Base-by-base conservation (phyloP, 805 yeast species). In the Zygoascus flipseniorum region DNA sequence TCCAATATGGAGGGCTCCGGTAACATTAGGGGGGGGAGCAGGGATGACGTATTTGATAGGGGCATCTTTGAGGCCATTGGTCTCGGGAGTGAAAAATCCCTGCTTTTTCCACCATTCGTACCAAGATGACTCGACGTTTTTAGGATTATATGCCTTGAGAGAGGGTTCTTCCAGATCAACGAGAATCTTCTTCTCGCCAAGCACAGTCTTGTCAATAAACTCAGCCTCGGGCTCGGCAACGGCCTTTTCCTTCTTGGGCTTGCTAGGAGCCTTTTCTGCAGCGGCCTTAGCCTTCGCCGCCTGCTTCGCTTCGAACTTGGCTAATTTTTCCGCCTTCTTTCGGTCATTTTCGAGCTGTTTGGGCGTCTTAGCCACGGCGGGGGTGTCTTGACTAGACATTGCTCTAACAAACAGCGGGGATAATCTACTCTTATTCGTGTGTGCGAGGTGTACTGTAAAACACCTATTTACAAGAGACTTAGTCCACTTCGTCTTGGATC, bases 1-100 rank as follows among this genome's bases (percentile, higher is more conserved):
- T 62, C 99, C 99, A 71, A 93, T 93, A 72, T 93, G 99, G 62
- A 93, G 78, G 47, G 98, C 97, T 73, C 99, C 99, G 48, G 99
- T 93, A 59, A 93, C 96, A 70, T 93, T 93, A 67, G 99, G 99
- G 58, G 99, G 99, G 42, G 99, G 99, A n/a, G 96, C 93, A 42
- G 98, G 97, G 64, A 93, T 88, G 58, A 85, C 78, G 72, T 92
- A 93, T 18, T 77, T 67, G 62, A 98, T 98, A 65, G 82, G 90
- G 44, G 93, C 86, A 67, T 84, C 84, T 60, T 80, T 65, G 47
- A 82, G 72, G 47, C 97, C 97, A 65, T 83, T 83, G 54, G 73
- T 77, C 67, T 87, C 86, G 18, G 99, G 99, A 71, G 85, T 84
- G 65, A 93, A 93, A 64, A 81, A 82, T 18, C 93, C 95, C 70